phyloP scores from a whole-genome alignment of 106 monocot genomes.

The Dioscorea dumetorum region DNA sequence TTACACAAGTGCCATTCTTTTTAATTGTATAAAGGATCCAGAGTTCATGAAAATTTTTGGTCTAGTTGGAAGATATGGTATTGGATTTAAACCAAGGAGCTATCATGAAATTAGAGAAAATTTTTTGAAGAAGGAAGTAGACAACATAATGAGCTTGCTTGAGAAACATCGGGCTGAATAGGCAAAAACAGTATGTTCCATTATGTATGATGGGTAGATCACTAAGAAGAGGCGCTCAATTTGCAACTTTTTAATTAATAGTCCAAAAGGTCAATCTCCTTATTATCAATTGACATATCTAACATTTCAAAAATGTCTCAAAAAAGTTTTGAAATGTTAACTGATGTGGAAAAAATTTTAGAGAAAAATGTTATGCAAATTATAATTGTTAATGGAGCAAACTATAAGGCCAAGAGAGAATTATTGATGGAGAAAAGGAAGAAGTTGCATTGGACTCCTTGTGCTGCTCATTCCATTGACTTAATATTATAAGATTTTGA shows the following conservation, averaged over 20 bases:
- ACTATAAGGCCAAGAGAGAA: neutral
- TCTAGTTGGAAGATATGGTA: too few relatives aligned
- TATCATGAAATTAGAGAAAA: too few relatives aligned
- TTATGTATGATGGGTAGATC: too few relatives aligned
- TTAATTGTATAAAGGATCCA: too few relatives aligned
- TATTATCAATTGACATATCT: neutral
- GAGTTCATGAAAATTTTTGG: too few relatives aligned
- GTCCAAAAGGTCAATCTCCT: neutral
- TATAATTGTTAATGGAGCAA: neutral
- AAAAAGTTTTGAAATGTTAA: neutral
- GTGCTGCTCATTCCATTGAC: slow-evolving; percentile 2
- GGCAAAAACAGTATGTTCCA: too few relatives aligned
- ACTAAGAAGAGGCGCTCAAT: slow-evolving; percentile 4
- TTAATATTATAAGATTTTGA: neutral
- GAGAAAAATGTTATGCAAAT: neutral
- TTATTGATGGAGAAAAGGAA: neutral
- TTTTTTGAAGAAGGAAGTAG: neutral
- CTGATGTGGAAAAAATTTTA: neutral
- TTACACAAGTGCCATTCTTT: too few relatives aligned
- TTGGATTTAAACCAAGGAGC: too few relatives aligned
- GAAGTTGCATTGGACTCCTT: slow-evolving; percentile 2
- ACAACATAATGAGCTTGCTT: neutral
- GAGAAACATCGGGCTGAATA: neutral
- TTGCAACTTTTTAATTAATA: slow-evolving; percentile 2
- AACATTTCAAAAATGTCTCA: neutral